Base-by-base conservation (phyloP, 495 filamentous ascomycete species). In the Daldinia loculata region DNA sequence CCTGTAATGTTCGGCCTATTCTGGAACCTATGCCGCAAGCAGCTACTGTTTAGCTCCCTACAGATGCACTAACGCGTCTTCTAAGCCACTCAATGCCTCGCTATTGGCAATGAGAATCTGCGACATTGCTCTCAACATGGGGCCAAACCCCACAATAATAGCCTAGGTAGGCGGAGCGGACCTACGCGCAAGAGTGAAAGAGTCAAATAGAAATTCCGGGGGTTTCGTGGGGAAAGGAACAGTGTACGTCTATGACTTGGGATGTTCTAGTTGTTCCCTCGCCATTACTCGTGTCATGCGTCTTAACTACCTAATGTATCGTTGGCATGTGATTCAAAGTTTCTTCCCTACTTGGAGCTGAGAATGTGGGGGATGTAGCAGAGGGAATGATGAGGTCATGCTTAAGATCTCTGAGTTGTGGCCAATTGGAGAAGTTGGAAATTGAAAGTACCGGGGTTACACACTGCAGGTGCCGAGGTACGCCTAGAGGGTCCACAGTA, bases 401-500 rank as follows among this genome's bases (percentile, higher is more conserved):
- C 34, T 26, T 29, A 4, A 30, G 50, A 30, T 53, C 22, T 30
- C 50, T 30, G 4, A 30, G 9, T 29, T 17, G 12, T 15, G 26
- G 26, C 50, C 50, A 53, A n/a, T 53, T 53, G 14, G 48, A 64
- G 59, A 56, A 50, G 45, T n/a, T 36, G 52, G 59, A 60, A 55
- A 60, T 67, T 38, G 22, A 48, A 15, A 45, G 45, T 24, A 38
- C 70, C 12, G 41, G 65, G 65, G 41, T 65, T 43, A 32, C 55
- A 45, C 38, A 22, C 26, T 68, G 61, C n/a, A n/a, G n/a, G n/a
- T n/a, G n/a, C 70, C 70, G 64, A 68, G 70, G 70, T 56, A 59
- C 60, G 39, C 2, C 2, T 61, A 61, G 15, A 15, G 19, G 26
- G 12, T 45, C 64, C 63, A 63, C 36, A 36, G 12, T 27, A 50